Evolutionary conservation across 805 yeast species (phyloP).

Genomic region (Pichia paraexigua): DNA sequence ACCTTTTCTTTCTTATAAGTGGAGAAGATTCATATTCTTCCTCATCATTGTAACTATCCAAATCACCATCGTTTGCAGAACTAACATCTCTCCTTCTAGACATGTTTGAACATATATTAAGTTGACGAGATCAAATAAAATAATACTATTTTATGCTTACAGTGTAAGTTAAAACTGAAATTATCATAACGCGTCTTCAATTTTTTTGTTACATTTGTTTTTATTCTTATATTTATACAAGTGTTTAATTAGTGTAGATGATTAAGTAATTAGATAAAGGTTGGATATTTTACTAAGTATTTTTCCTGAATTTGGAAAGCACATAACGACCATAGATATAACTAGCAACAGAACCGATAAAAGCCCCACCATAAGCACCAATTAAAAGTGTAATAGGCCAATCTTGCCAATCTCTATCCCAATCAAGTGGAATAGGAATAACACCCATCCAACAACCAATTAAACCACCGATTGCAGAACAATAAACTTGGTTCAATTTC

Average conservation of each 20-base stretch:
- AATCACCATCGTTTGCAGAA: neutral
- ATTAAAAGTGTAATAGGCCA: constrained; percentile 87
- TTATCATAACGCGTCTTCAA: neutral
- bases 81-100: neutral
- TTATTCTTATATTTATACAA: neutral
- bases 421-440: constrained; percentile 87
- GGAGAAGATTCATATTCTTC: neutral
- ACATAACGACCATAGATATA: constrained; percentile 13
- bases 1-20: no score
- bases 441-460: constrained; percentile 91
- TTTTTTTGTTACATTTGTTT: no score
- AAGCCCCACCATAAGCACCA: constrained; percentile 72
- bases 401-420: constrained; percentile 96
- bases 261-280: no score
- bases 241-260: neutral
- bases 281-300: neutral
- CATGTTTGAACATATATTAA: no score
- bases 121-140: neutral
- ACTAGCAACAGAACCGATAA: constrained; percentile 38
- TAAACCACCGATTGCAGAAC: constrained; percentile 34
- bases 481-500: constrained; percentile 28
- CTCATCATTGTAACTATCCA: neutral
- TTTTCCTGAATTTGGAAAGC: constrained; percentile 1
- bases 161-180: no score
- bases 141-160: no score